Base-by-base conservation (phyloP, 1,139 yeast genomes). In the Saccharomycopsis hybrid region DNA sequence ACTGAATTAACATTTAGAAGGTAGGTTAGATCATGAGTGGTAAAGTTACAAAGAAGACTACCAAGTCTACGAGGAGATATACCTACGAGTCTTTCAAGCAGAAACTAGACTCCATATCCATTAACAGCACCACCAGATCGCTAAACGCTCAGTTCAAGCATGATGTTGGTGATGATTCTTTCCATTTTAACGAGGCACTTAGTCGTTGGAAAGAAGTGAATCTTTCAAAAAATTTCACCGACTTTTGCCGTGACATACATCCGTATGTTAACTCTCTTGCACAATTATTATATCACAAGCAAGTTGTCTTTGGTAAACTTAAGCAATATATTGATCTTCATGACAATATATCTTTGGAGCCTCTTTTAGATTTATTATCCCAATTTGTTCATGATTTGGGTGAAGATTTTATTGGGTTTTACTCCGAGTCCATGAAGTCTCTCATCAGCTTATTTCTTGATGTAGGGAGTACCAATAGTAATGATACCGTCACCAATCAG, bases 301-400 rank as follows among this genome's bases (percentile, higher is more conserved):
- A 68, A 5, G 66, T 68, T 44, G 83, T 92, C 41, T 85, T 80
- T 57, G 73, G 74, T 1, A 62, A 75, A 3, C 68, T 92, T 40
- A 68, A 70, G 41, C 59, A 61, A 7, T 77, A 80, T 54, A 76
- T 85, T 32, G 60, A 65, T 28, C 65, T 68, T 42, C 78, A 80
- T 56, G 96, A 90, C 62, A 73, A 75, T 32, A 70, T 83, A 53
- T 82, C 96, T 1, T 68, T 86, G 46, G 95, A 90, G 63, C 92
- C 97, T 3, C 64, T 88, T 41, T 66, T 89, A 43, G 98, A 92
- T 61, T 69, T 89, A 45, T 65, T 88, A 41, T 77, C 95, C 0
- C 95, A 89, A 62, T 85, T 94, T 59, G 82, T 90, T 43, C 97
- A 88, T 60, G 98, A 92, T 69, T 70, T 92, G 56, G 97, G 97